Conservation (phyloP, 1,284 basidiomycete species). For the Naganishia cerealis region DNA sequence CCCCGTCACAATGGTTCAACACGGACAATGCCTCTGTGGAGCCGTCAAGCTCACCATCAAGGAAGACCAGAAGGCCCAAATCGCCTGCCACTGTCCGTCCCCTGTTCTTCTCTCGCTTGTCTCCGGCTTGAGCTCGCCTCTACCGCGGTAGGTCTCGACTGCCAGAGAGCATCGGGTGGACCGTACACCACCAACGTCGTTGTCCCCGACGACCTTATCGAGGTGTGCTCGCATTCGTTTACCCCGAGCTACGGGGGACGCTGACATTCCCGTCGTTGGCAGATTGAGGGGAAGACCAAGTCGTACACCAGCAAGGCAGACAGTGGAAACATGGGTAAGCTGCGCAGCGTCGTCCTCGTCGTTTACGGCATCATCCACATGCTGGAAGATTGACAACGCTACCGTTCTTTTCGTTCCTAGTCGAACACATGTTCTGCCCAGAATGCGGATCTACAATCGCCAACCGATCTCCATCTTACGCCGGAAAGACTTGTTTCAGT, state of each 20-base stretch:
- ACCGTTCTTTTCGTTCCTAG: no score
- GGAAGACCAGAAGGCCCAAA: constrained; percentile 35
- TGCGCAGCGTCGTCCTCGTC: not conserved
- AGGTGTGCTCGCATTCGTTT: constrained; percentile 11
- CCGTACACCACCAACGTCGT: constrained; percentile 40
- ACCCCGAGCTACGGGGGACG: not conserved
- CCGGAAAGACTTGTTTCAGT: constrained; percentile 40
- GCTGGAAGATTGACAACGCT: no score
- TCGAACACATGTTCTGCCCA: constrained; percentile 40
- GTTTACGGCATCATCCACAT: not conserved
- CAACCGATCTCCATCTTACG: constrained; percentile 38
- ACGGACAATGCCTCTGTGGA: constrained; percentile 38
- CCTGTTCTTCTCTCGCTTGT: not conserved
- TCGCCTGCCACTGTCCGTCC: constrained; percentile 37
- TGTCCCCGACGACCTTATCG: constrained; percentile 35
- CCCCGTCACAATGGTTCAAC: constrained; percentile 27
- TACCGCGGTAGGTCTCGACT: constrained; percentile 38
- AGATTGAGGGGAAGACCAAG: constrained; percentile 38
- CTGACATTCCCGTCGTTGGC: no score
- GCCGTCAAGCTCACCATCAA: constrained; percentile 38
- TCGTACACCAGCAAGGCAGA: constrained; percentile 38
- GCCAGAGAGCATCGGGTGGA: constrained; percentile 38
- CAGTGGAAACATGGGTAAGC: constrained; percentile 33
- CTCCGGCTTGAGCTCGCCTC: not conserved
- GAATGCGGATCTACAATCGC: constrained; percentile 39